phyloP scores from a whole-genome alignment of 1,139 yeast genomes.

The Yamadazyma blattariae region DNA sequence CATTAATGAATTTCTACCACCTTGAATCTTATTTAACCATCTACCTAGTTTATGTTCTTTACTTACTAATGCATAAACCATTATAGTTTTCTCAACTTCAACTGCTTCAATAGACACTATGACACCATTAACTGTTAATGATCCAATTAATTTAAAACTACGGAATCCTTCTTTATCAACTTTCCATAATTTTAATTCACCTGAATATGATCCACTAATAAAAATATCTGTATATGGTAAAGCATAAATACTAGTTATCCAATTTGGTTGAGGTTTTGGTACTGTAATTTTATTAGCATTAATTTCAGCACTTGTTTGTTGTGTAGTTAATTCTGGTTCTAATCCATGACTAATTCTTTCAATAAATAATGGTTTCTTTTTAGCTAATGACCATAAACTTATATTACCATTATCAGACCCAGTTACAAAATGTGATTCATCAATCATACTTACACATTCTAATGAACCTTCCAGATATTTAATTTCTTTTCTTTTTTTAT shows the following conservation, averaged over 20 bases:
- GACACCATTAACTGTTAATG: conserved; percentile 64
- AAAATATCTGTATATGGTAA: conserved; percentile 89
- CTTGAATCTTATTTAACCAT: conserved; percentile 52
- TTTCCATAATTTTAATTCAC: conserved; percentile 74
- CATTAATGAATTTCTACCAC: conserved; percentile 43
- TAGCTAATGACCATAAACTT: conserved; percentile 82
- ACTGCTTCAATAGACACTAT: conserved; percentile 66
- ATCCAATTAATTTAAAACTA: conserved; percentile 53
- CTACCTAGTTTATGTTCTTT: conserved; percentile 89
- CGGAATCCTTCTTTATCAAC: conserved; percentile 59
- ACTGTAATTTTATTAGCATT: conserved; percentile 47
- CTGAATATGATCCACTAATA: conserved; percentile 86
- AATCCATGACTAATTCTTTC: conserved; percentile 77
- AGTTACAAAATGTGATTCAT: conserved; percentile 87
- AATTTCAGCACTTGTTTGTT: conserved; percentile 68
- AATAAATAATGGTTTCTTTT: conserved; percentile 80
- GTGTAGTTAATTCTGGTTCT: conserved; percentile 47
- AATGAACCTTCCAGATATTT: conserved; percentile 75
- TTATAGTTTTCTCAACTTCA: conserved; percentile 53
- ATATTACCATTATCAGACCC: conserved; percentile 94
- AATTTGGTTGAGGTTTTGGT: conserved; percentile 73
- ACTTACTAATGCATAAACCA: conserved; percentile 65
- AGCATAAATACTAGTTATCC: conserved; percentile 81
- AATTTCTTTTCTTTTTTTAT: conserved; percentile 37
- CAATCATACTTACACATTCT: conserved; percentile 88